phyloP scores from a whole-genome alignment of 305 asterid species.

The Fraxinus sp. region DNA sequence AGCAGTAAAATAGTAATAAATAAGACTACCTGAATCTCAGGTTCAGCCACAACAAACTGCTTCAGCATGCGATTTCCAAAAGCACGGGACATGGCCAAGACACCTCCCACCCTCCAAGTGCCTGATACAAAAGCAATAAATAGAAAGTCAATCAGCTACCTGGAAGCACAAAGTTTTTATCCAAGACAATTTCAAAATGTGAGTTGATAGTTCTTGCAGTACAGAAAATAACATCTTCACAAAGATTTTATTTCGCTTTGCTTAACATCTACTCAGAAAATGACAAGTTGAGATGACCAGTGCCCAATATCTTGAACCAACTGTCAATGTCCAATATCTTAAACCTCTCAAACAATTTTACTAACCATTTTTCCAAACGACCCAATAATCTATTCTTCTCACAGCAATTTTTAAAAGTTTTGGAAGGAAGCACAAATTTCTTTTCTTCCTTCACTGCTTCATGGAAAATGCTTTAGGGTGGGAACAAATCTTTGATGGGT shows the following conservation, averaged over 20 bases:
- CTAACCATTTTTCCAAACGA: not conserved
- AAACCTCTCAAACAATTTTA: not conserved
- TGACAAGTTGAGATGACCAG: not conserved
- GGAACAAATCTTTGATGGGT: not conserved
- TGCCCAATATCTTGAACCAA: not conserved
- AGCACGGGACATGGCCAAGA: conserved; percentile 99
- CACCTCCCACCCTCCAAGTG: conserved; percentile 99
- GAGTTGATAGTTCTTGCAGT: not conserved
- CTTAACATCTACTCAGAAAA: not conserved
- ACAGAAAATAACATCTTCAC: not conserved
- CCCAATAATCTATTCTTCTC: not conserved
- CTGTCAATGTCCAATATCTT: not conserved
- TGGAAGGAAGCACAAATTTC: not conserved
- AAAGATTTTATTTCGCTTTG: not conserved
- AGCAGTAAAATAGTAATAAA: not conserved
- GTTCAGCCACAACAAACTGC: conserved; percentile 96
- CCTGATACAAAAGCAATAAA: conserved; percentile 47
- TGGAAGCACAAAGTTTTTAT: conserved; percentile 3
- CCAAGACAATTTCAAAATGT: not conserved
- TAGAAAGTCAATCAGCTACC: conserved; percentile 5
- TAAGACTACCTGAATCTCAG: conserved; percentile 87
- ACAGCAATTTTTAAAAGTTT: not conserved
- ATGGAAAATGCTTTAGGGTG: not conserved
- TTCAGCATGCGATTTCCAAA: conserved; percentile 98
- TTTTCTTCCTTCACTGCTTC: not conserved